phyloP scores from a whole-genome alignment of 176 grass and related monocot genomes.

The Alloteropsis semialata region DNA sequence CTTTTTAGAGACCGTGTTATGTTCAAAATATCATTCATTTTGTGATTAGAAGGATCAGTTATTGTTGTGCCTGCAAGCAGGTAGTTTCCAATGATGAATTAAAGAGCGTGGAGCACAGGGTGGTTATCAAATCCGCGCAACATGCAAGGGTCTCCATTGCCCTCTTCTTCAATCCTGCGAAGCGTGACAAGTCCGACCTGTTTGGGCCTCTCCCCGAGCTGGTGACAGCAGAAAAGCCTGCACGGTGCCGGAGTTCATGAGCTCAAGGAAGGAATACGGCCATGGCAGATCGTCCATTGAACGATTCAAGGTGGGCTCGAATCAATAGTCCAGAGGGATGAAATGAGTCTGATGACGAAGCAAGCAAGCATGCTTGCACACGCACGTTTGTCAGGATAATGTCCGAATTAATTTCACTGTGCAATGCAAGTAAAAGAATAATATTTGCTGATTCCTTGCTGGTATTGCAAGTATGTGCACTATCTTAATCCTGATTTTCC shows the following conservation, averaged over 20 bases:
- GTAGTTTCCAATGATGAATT: conserved; percentile 46
- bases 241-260: conserved; percentile 22
- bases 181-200: not conserved
- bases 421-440: not conserved
- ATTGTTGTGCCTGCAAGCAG: not conserved
- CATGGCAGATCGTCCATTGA: conserved; percentile 1
- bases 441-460: not conserved
- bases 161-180: conserved; percentile 44
- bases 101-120: conserved; percentile 45
- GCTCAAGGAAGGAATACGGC: not conserved
- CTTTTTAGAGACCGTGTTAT: not conserved
- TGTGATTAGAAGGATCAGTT: not conserved
- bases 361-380: not conserved
- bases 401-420: not conserved
- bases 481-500: not conserved
- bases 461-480: not conserved
- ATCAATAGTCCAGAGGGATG: not conserved
- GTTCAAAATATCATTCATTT: not conserved
- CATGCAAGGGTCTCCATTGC: conserved; percentile 43
- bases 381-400: not conserved
- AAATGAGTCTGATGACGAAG: not conserved
- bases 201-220: conserved; percentile 41
- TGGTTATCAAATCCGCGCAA: conserved; percentile 38
- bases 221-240: conserved; percentile 25
- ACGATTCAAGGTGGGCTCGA: conserved; percentile 1